phyloP scores from a whole-genome alignment of 805 yeast species.

The Ogataea polymorpha region DNA sequence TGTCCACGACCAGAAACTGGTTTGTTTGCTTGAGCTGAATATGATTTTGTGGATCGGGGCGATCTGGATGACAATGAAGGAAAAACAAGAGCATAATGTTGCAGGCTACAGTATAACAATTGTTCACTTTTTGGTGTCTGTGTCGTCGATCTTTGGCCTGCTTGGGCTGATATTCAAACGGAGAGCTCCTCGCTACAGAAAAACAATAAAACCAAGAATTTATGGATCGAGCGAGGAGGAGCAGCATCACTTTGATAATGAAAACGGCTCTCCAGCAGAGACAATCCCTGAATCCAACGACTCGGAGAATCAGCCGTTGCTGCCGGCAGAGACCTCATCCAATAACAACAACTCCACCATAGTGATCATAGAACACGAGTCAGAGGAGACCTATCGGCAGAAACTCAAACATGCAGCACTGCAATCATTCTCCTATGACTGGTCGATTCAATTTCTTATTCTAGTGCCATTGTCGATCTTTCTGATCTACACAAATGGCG shows the following conservation, averaged over 20 bases:
- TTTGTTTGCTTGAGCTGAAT: slow-evolving; percentile 52
- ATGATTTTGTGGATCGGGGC: slow-evolving; percentile 55
- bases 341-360: slow-evolving; percentile 13
- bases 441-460: slow-evolving; percentile 72
- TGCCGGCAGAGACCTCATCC: slow-evolving; percentile 9
- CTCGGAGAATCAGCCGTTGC: slow-evolving; percentile 23
- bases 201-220: slow-evolving; percentile 17
- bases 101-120: slow-evolving; percentile 52
- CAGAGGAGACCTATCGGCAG: slow-evolving; percentile 25
- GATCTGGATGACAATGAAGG: slow-evolving; percentile 47
- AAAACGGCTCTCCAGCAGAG: slow-evolving; percentile 1
- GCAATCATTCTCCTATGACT: slow-evolving; percentile 63
- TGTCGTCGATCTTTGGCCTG: slow-evolving; percentile 51
- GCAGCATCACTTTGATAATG: slow-evolving; percentile 11
- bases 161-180: slow-evolving; percentile 41
- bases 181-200: slow-evolving; percentile 21
- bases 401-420: slow-evolving; percentile 30
- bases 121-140: slow-evolving; percentile 44
- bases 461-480: slow-evolving; percentile 64
- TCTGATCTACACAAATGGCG: slow-evolving; percentile 52
- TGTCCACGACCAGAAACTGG: slow-evolving; percentile 57
- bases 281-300: slow-evolving; percentile 9
- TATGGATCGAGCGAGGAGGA: slow-evolving; percentile 22
- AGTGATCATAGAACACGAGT: slow-evolving; percentile 27
- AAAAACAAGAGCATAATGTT: slow-evolving; percentile 45